Evolutionary conservation across 208 protist genomes (phyloP), one percentile per base, ranked within the genome.

Genomic region (Spironucleus salmonicida): DNA sequence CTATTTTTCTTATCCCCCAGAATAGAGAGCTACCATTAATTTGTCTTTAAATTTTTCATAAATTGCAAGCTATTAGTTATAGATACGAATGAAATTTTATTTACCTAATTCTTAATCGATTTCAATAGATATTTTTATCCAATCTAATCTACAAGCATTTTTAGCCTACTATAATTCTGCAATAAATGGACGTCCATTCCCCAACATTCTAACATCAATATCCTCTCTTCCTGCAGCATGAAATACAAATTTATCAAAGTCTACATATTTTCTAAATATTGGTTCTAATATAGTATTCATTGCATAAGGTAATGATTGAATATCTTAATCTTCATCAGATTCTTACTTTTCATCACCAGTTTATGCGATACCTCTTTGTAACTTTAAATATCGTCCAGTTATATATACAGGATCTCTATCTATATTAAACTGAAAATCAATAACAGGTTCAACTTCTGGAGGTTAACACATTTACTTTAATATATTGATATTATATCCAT

Each of bases 121-220:
- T 23, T 30, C 23, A 15, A 13, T 38, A 15, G 26, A 15, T 39
- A 67, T 15, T 23, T 15, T 38, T 13, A 38, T 38, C 61, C 61
- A 67, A 30, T 67, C 34, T 15, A 15, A 23, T 23, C 26, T n/a
- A 34, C 15, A 30, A 23, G 26, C 61, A 30, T 67, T 38, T 13
- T 74, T 68, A 40, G 15, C n/a, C 29, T 78, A 53, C 1, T 34
- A 1, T 34, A 42, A 49, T 81, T 92, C 86, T 0, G 93, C 80
- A n/a, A 92, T 83, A 83, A 93, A 93, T 1, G 91, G 91, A 0
- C 91, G 80, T 19, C 91, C 91, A 38, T 82, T 83, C 59, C 90
- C 90, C 13, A 93, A 84, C 91, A 94, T 94, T 58, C 91, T 86
- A 61, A 94, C 91, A 79, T 94, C 90, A 67, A 92, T 84, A 77